Evolutionary conservation across 176 grass and related monocot species (phyloP).

Genomic region (Eleusine coracana): DNA sequence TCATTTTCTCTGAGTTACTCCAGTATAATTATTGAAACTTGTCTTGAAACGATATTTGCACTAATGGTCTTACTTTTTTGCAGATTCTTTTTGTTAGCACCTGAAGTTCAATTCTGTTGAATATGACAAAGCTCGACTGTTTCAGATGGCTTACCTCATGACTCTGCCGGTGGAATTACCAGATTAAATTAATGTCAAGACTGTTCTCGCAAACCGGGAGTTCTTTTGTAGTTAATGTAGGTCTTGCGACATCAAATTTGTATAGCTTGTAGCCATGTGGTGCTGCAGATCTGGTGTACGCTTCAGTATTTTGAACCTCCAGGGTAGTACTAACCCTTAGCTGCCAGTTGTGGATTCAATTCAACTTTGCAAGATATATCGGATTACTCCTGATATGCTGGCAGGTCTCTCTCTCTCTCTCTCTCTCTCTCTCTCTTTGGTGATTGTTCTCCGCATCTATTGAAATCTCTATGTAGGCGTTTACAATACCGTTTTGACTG

Average conservation of each 20-base stretch:
- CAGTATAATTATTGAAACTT: not conserved
- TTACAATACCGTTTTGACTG: not conserved
- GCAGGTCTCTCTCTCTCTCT: no score
- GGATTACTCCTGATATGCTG: no score
- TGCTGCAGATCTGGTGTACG: constrained; percentile 19
- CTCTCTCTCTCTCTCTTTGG: no score
- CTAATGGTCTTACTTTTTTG: not conserved
- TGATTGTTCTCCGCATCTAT: no score
- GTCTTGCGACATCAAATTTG: constrained; percentile 32
- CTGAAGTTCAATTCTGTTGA: not conserved
- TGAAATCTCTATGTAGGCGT: no score
- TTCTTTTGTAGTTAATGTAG: constrained; percentile 10
- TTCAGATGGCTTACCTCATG: constrained; percentile 16
- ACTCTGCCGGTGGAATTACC: constrained; percentile 1
- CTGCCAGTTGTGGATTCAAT: constrained; percentile 9
- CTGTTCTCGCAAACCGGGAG: not conserved
- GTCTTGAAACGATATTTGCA: not conserved
- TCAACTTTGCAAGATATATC: not conserved
- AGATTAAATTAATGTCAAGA: constrained; percentile 6
- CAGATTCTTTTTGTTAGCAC: constrained; percentile 42
- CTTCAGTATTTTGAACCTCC: not conserved
- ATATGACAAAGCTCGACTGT: constrained; percentile 22
- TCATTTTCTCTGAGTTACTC: not conserved
- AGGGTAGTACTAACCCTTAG: not conserved
- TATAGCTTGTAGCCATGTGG: constrained; percentile 10